phyloP scores from a whole-genome alignment of 805 yeast genomes.

The Starmerella lactis-condensi region DNA sequence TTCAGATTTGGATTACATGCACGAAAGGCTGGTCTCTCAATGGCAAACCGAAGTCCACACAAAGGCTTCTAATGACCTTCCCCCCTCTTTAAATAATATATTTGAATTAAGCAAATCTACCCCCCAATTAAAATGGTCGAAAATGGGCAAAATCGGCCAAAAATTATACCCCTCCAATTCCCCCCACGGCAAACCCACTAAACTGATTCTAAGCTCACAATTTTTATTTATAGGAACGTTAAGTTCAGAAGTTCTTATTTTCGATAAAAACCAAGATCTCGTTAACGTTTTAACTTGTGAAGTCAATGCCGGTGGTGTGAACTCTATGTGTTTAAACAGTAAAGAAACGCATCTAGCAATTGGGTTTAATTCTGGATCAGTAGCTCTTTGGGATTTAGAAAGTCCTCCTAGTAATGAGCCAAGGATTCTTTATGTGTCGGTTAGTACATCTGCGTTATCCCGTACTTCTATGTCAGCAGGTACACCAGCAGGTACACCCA shows the following conservation, averaged over 20 bases:
- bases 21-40: constrained; percentile 1
- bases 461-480: too few relatives aligned
- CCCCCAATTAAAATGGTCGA: constrained; percentile 24
- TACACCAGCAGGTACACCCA: too few relatives aligned
- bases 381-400: constrained; percentile 49
- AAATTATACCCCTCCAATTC: constrained; percentile 21
- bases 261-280: constrained; percentile 48
- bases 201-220: constrained; percentile 19
- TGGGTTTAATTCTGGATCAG: constrained; percentile 47
- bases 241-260: constrained; percentile 45
- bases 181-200: constrained; percentile 35
- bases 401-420: constrained; percentile 3
- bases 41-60: not conserved
- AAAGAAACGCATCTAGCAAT: constrained; percentile 56
- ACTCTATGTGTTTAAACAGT: constrained; percentile 38
- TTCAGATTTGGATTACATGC: too few relatives aligned
- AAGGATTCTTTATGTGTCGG: too few relatives aligned
- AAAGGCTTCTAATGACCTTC: not conserved
- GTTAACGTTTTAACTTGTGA: too few relatives aligned
- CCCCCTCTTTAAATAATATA: not conserved
- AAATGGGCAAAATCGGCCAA: constrained; percentile 26
- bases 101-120: constrained; percentile 5
- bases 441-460: too few relatives aligned
- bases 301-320: constrained; percentile 28
- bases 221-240: constrained; percentile 46